phyloP scores from a whole-genome alignment of 2,329 filamentous ascomycete genomes.

The Cladosporium sp. region DNA sequence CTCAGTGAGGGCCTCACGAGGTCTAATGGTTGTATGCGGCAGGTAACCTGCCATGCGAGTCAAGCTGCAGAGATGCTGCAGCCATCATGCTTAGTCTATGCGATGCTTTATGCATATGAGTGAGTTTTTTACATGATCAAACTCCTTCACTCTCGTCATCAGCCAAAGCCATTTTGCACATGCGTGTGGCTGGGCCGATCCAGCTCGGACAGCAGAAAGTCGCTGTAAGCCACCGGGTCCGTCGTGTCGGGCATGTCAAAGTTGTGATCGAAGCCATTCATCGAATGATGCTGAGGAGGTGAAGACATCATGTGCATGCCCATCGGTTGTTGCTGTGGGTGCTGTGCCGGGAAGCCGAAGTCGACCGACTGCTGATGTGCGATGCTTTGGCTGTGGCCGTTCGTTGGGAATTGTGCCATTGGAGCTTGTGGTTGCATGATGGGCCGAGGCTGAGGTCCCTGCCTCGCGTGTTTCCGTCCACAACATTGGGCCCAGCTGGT shows the following conservation, averaged over 20 bases:
- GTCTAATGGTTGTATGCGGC: no score
- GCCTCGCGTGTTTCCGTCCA: slow-evolving; percentile 28
- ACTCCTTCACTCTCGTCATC: not conserved
- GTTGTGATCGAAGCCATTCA: slow-evolving; percentile 9
- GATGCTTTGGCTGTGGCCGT: not conserved
- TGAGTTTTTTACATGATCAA: no score
- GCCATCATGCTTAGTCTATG: no score
- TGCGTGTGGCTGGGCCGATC: slow-evolving; percentile 9
- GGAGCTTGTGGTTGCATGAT: not conserved
- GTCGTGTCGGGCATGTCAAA: slow-evolving; percentile 7
- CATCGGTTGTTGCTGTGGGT: slow-evolving; percentile 1
- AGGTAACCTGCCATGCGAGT: no score
- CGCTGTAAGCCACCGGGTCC: slow-evolving; percentile 8
- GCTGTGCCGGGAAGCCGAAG: slow-evolving; percentile 5
- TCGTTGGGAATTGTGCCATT: not conserved
- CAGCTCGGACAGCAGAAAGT: slow-evolving; percentile 10
- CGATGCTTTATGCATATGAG: no score
- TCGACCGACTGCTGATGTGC: not conserved
- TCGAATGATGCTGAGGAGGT: not conserved
- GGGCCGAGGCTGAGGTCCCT: slow-evolving; percentile 17
- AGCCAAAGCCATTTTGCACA: not conserved
- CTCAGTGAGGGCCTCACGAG: no score
- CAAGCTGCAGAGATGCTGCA: no score
- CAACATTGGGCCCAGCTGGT: slow-evolving; percentile 30
- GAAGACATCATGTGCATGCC: slow-evolving; percentile 1